phyloP scores from a whole-genome alignment of 805 yeast genomes.

The Cyberlindnera galapagoensis region DNA sequence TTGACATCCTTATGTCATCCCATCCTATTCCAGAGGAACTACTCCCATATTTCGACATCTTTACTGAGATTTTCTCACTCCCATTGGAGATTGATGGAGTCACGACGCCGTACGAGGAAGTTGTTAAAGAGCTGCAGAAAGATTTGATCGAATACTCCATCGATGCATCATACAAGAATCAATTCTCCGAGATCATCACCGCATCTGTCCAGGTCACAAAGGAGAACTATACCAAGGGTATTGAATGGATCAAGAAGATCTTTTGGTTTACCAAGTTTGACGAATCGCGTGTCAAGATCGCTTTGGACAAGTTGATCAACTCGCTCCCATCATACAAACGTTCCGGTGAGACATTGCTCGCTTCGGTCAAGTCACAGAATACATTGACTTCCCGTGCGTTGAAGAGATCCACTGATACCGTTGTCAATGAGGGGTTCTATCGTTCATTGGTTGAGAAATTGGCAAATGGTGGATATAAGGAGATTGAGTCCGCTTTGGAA shows the following conservation, averaged over 20 bases:
- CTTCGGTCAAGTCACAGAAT: slow-evolving; percentile 50
- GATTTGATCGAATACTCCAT: slow-evolving; percentile 63
- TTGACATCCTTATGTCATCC: slow-evolving; percentile 56
- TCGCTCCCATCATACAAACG: slow-evolving; percentile 35
- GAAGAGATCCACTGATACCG: slow-evolving; percentile 56
- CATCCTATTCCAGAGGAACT: slow-evolving; percentile 42
- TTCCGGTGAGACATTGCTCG: slow-evolving; percentile 49
- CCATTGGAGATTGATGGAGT: slow-evolving; percentile 64
- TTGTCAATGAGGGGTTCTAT: slow-evolving; percentile 56
- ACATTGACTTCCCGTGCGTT: slow-evolving; percentile 55
- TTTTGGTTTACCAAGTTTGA: slow-evolving; percentile 67
- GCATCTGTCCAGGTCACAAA: slow-evolving; percentile 56
- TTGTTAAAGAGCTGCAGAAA: slow-evolving; percentile 62
- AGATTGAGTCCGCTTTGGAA: slow-evolving; percentile 45
- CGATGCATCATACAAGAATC: slow-evolving; percentile 49
- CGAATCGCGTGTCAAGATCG: slow-evolving; percentile 58
- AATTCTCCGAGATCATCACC: slow-evolving; percentile 59
- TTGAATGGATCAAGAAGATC: slow-evolving; percentile 69
- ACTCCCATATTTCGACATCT: slow-evolving; percentile 59
- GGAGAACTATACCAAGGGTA: slow-evolving; percentile 57
- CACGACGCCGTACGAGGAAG: slow-evolving; percentile 61
- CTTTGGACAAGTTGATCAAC: slow-evolving; percentile 36
- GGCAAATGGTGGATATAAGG: slow-evolving; percentile 45
- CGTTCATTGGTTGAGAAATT: slow-evolving; percentile 42
- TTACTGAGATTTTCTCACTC: slow-evolving; percentile 62